phyloP scores from a whole-genome alignment of 495 filamentous ascomycete species.

The Platismatia glauca region DNA sequence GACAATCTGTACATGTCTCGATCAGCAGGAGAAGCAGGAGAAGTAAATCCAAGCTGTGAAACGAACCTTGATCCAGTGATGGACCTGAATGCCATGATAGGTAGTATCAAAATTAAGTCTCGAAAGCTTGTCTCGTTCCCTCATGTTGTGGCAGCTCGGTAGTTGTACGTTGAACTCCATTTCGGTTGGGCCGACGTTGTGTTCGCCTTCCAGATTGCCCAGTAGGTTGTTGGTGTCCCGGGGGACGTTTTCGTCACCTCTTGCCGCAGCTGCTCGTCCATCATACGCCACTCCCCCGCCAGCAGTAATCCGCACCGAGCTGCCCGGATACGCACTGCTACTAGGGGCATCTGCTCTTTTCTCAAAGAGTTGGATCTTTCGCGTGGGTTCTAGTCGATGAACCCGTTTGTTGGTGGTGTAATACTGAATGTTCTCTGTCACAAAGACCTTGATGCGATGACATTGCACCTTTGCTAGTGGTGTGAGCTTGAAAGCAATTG shows the following conservation, averaged over 20 bases:
- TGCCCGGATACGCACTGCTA: conserved; percentile 67
- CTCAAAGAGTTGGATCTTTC: conserved; percentile 83
- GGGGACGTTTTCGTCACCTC: conserved; percentile 49
- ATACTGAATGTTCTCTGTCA: conserved; percentile 92
- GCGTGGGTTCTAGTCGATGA: conserved; percentile 71
- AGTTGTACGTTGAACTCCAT: conserved; percentile 96
- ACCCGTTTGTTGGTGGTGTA: conserved; percentile 82
- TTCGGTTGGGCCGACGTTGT: conserved; percentile 77
- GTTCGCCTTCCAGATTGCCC: conserved; percentile 62
- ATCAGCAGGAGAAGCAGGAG: conserved; percentile 10
- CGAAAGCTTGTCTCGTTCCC: conserved; percentile 60
- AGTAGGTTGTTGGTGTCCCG: conserved; percentile 59
- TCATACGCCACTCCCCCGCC: conserved; percentile 74
- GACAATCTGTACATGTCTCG: conserved; percentile 60
- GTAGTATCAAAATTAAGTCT: conserved; percentile 89
- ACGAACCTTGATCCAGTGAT: conserved; percentile 97
- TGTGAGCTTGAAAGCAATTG: conserved; percentile 95
- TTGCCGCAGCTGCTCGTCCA: conserved; percentile 47
- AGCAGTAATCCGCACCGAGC: conserved; percentile 66
- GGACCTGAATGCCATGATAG: conserved; percentile 91
- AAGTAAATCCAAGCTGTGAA: background rate
- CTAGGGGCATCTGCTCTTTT: conserved; percentile 78
- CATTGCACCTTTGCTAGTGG: conserved; percentile 94
- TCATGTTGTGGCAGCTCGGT: conserved; percentile 84
- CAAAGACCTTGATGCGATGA: conserved; percentile 89